Conservation (phyloP, 2,329 filamentous ascomycete genomes). For the Penicillium griseofulvum region DNA sequence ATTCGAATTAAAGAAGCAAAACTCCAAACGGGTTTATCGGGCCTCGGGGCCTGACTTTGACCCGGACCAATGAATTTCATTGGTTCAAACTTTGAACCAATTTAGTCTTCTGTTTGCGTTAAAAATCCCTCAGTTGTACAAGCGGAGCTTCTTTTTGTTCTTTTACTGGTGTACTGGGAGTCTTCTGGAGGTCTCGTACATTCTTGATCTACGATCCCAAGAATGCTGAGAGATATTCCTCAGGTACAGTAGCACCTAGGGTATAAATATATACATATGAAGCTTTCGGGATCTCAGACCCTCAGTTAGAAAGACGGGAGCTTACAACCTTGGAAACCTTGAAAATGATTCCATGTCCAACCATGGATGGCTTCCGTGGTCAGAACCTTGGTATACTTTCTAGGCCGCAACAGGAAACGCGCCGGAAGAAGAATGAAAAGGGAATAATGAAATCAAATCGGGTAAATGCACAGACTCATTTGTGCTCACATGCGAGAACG, state of each 20-base stretch:
- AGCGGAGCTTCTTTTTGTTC: background rate
- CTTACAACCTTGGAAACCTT: background rate
- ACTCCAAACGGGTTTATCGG: conserved; percentile 6
- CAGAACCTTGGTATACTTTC: background rate
- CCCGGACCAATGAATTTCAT: conserved; percentile 11
- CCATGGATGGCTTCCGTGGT: background rate
- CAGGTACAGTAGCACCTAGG: background rate
- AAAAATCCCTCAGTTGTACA: conserved; percentile 11
- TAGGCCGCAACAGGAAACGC: background rate
- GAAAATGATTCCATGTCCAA: background rate
- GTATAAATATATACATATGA: background rate
- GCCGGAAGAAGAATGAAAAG: conserved; percentile 2
- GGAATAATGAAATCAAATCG: conserved; percentile 13
- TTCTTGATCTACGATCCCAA: background rate
- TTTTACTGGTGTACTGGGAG: background rate
- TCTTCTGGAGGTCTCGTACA: background rate
- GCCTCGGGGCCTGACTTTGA: conserved; percentile 19
- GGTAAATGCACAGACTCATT: conserved; percentile 22
- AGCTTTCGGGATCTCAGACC: background rate
- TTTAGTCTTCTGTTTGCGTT: conserved; percentile 8
- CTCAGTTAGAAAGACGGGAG: background rate
- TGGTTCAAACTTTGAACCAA: background rate
- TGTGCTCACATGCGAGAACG: background rate
- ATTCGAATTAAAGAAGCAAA: background rate
- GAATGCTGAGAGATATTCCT: background rate